Conservation (phyloP, 2,329 filamentous ascomycete species). For the Curvularia spicifera region DNA sequence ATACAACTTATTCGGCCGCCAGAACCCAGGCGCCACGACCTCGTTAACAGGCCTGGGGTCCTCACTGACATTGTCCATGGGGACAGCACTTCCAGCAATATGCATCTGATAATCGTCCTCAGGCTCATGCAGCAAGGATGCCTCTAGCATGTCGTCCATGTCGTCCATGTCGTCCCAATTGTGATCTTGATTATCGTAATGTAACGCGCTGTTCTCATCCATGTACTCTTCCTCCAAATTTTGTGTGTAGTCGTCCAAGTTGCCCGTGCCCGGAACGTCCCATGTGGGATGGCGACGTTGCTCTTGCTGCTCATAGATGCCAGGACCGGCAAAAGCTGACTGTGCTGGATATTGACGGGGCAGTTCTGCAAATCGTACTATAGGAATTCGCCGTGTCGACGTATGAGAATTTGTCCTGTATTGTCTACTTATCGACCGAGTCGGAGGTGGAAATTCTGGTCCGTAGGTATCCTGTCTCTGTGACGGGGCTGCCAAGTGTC, state of each 20-base stretch:
- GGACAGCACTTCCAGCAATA: neutral
- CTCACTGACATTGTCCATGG: conserved; percentile 8
- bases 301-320: conserved; percentile 40
- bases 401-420: neutral
- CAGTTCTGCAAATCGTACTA: conserved; percentile 24
- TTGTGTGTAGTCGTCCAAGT: neutral
- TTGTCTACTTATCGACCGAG: neutral
- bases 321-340: conserved; percentile 24
- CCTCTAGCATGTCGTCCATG: conserved; percentile 4
- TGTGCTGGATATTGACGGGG: conserved; percentile 10
- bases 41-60: conserved; percentile 9
- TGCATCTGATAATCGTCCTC: neutral
- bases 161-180: conserved; percentile 9
- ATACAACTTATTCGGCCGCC: conserved; percentile 55
- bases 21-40: conserved; percentile 47
- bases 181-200: neutral
- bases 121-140: neutral
- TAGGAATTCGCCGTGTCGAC: conserved; percentile 16
- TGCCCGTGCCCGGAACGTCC: neutral
- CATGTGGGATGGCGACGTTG: conserved; percentile 17
- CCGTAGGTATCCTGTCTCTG: conserved; percentile 4
- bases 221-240: conserved; percentile 2
- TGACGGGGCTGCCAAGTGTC: conserved; percentile 6
- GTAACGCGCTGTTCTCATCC: conserved; percentile 3
- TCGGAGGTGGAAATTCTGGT: neutral